Evolutionary conservation across 163 green algal genomes (phyloP).

Genomic region (Dunaliella salina): DNA sequence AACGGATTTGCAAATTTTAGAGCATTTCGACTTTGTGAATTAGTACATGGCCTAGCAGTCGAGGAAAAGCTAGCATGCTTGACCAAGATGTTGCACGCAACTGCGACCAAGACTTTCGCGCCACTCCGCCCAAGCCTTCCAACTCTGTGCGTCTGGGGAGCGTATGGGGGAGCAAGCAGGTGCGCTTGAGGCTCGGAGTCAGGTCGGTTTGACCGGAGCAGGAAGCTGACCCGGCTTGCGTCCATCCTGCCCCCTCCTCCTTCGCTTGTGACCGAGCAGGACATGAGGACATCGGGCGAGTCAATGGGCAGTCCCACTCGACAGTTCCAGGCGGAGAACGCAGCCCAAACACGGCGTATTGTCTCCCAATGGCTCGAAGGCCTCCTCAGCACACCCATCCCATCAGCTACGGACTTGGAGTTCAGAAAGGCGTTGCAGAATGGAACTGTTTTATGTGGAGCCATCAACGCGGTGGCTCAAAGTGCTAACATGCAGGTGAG

Average conservation of each 20-base stretch:
- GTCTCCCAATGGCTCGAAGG: conserved; percentile 53
- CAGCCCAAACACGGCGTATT: conserved; percentile 28
- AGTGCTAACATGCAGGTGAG: conserved; percentile 25
- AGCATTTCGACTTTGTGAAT: too few species aligned
- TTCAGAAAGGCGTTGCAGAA: conserved; percentile 56
- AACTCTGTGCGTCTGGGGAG: background rate
- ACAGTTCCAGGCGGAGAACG: background rate
- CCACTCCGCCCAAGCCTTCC: background rate
- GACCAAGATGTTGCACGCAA: background rate
- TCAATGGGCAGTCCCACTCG: background rate
- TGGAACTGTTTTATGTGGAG: conserved; percentile 57
- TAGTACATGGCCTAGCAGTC: background rate
- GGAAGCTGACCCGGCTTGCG: background rate
- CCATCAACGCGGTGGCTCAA: conserved; percentile 46
- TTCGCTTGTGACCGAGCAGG: background rate
- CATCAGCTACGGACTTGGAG: conserved; percentile 43
- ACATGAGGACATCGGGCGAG: background rate
- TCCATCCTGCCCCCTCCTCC: too few species aligned
- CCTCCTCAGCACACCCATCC: conserved; percentile 41
- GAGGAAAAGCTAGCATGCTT: background rate
- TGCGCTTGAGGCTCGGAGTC: too few species aligned
- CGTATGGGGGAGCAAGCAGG: conserved; percentile 5
- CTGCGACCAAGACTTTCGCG: background rate
- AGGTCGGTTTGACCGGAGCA: background rate
- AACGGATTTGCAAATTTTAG: too few species aligned